Percentiles rank a stretch among this genome's conserved stretches.
phyloP scores from a whole-genome alignment of 306 rosid genomes.

The Nissolia schottii region DNA sequence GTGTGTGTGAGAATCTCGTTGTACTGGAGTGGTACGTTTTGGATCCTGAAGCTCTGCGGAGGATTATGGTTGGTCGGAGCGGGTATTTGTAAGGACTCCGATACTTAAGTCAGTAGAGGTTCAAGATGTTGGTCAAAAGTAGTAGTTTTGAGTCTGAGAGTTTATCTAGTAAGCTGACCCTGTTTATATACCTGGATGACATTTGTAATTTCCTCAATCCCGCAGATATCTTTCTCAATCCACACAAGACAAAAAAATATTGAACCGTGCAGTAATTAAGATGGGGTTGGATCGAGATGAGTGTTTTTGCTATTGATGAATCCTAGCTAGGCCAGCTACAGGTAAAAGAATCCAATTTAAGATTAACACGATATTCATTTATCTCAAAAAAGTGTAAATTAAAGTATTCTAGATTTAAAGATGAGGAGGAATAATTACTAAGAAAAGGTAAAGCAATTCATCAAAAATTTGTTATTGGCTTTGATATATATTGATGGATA shows the following conservation, averaged over 20 bases:
- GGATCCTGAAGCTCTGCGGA: too few relatives aligned
- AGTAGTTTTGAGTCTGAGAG: too few relatives aligned
- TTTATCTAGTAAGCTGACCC: too few relatives aligned
- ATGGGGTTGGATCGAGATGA: not conserved
- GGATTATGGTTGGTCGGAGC: too few relatives aligned
- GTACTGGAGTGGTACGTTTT: too few relatives aligned
- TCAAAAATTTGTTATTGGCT: not conserved
- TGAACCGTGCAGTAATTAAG: not conserved
- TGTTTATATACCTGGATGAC: too few relatives aligned
- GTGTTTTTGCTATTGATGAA: not conserved
- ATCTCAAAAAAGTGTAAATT: not conserved
- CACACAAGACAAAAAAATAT: slow-evolving; percentile 13
- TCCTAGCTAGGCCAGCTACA: not conserved
- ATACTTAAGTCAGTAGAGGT: too few relatives aligned
- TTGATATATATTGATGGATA: not conserved
- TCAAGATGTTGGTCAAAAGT: too few relatives aligned
- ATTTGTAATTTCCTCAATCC: too few relatives aligned
- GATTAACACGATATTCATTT: not conserved
- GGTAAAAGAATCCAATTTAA: not conserved
- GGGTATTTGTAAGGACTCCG: too few relatives aligned
- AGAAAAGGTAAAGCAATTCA: too few relatives aligned
- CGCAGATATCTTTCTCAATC: slow-evolving; percentile 2
- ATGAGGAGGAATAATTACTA: not conserved
- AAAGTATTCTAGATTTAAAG: not conserved
- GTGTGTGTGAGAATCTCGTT: not conserved